These are phyloP conservation scores for Coniochaeta prunicola DNA, from an alignment of 2,329 filamentous ascomycete species.

Conservation along the genomic window DNA sequence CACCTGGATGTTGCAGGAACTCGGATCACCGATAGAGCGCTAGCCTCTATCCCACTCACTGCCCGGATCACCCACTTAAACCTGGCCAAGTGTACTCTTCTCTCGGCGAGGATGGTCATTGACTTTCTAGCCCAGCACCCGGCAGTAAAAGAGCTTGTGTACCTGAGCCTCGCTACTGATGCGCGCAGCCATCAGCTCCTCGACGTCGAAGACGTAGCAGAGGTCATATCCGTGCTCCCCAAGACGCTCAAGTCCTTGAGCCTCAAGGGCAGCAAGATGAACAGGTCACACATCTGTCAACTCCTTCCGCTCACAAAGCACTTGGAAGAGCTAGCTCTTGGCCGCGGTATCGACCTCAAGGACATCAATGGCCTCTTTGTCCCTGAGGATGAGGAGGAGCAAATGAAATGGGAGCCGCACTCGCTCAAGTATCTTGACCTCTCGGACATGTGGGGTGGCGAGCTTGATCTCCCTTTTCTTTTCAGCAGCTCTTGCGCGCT, in stretches of 20 bases:
- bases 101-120: conserved; percentile 60
- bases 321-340: conserved; percentile 69
- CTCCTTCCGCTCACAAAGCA: conserved; percentile 61
- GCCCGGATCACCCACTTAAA: conserved; percentile 72
- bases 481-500: conserved; percentile 46
- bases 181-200: conserved; percentile 66
- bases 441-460: conserved; percentile 59
- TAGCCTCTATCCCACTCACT: conserved; percentile 62
- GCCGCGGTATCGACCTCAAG: conserved; percentile 55
- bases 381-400: conserved; percentile 25
- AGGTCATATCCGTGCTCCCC: conserved; percentile 60
- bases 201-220: conserved; percentile 55
- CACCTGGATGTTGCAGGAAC: conserved; percentile 77
- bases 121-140: conserved; percentile 66
- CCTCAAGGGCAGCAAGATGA: conserved; percentile 68
- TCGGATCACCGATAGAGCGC: conserved; percentile 63
- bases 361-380: conserved; percentile 62
- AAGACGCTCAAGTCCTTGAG: conserved; percentile 64
- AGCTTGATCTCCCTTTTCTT: conserved; percentile 50
- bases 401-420: conserved; percentile 43
- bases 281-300: conserved; percentile 52
- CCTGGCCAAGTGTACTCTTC: conserved; percentile 64
- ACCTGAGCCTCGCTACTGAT: conserved; percentile 67
- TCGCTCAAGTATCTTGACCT: conserved; percentile 70
- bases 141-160: conserved; percentile 59